Evolutionary conservation across 192 early-diverging fungal genomes (phyloP).

Genomic region (Coemansia sp.): DNA sequence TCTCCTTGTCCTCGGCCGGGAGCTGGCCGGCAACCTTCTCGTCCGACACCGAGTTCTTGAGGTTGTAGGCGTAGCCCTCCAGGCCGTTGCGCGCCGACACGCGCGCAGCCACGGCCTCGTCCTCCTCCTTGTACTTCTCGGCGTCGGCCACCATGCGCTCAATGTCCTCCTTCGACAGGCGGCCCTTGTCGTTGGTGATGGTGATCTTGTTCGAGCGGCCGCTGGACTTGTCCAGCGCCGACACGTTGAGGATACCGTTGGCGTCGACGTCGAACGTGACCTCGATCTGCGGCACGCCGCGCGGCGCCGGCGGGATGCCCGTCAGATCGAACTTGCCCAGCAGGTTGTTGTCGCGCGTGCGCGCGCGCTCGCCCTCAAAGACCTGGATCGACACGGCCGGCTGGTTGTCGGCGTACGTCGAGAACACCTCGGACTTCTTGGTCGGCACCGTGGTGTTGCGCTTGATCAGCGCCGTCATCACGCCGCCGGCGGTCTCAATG

Average conservation of each 20-base stretch:
- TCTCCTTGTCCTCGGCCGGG: slow-evolving; percentile 82
- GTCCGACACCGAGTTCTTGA: slow-evolving; percentile 85
- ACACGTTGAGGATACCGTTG: slow-evolving; percentile 97
- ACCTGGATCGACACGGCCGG: slow-evolving; percentile 97
- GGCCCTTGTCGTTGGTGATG: slow-evolving; percentile 99
- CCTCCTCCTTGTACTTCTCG: slow-evolving; percentile 96
- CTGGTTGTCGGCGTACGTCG: slow-evolving; percentile 98
- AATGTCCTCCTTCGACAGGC: slow-evolving; percentile 97
- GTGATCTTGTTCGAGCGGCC: slow-evolving; percentile 95
- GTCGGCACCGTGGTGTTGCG: slow-evolving; percentile 96
- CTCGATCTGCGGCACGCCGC: slow-evolving; percentile 96
- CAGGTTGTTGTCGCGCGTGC: slow-evolving; percentile 97
- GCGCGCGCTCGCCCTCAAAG: slow-evolving; percentile 95
- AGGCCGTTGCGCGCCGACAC: slow-evolving; percentile 91
- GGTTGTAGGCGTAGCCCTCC: slow-evolving; percentile 96
- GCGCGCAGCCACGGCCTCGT: slow-evolving; percentile 87
- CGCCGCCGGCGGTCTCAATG: slow-evolving; percentile 98
- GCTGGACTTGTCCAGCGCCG: slow-evolving; percentile 90
- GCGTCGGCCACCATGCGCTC: slow-evolving; percentile 95
- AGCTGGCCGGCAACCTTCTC: slow-evolving; percentile 80
- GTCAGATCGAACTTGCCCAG: slow-evolving; percentile 98
- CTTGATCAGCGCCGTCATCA: slow-evolving; percentile 97
- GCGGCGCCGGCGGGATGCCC: slow-evolving; percentile 94
- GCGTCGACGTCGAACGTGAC: slow-evolving; percentile 96
- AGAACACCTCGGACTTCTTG: slow-evolving; percentile 98